Percentiles rank a stretch among this genome's conserved stretches.
These are phyloP conservation scores for Crithidia thermophila DNA, from an alignment of 208 protist species.

Conservation along the genomic window DNA sequence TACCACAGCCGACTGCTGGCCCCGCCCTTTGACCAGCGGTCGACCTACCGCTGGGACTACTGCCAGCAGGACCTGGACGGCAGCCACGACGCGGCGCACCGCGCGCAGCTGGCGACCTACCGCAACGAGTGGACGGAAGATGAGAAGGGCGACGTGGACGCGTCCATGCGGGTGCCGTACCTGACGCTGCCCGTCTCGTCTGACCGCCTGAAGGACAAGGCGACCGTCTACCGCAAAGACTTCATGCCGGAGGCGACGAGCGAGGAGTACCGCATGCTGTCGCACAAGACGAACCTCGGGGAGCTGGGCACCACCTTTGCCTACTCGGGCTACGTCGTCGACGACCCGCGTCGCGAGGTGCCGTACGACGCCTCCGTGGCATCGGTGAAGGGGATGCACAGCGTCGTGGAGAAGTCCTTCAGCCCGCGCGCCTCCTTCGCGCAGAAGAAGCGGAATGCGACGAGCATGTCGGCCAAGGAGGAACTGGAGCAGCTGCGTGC, in stretches of 20 bases:
- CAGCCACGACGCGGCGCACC: slow-evolving; percentile 25
- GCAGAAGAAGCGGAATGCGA: not conserved
- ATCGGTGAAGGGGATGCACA: slow-evolving; percentile 48
- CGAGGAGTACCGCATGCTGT: slow-evolving; percentile 54
- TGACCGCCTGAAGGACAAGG: slow-evolving; percentile 35
- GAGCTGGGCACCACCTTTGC: slow-evolving; percentile 67
- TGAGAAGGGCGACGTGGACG: slow-evolving; percentile 64
- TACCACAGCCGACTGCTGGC: slow-evolving; percentile 35
- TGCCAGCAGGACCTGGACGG: slow-evolving; percentile 39
- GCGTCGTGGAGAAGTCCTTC: slow-evolving; percentile 62
- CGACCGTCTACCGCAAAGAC: slow-evolving; percentile 70
- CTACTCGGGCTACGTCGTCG: slow-evolving; percentile 67
- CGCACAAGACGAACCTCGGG: slow-evolving; percentile 60
- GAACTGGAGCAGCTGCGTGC: slow-evolving; percentile 63
- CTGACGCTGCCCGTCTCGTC: slow-evolving; percentile 65
- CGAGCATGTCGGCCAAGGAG: slow-evolving; percentile 24
- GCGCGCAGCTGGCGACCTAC: slow-evolving; percentile 53
- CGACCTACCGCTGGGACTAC: slow-evolving; percentile 84
- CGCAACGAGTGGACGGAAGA: slow-evolving; percentile 64
- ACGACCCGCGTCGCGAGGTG: slow-evolving; percentile 63
- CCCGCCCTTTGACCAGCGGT: slow-evolving; percentile 61
- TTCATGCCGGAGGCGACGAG: slow-evolving; percentile 42
- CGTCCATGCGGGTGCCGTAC: slow-evolving; percentile 69
- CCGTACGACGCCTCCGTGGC: slow-evolving; percentile 56
- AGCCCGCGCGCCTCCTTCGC: slow-evolving; percentile 36